Base-by-base conservation (phyloP, 2,329 filamentous ascomycete genomes). In the Paracoccidioides brasiliensis region DNA sequence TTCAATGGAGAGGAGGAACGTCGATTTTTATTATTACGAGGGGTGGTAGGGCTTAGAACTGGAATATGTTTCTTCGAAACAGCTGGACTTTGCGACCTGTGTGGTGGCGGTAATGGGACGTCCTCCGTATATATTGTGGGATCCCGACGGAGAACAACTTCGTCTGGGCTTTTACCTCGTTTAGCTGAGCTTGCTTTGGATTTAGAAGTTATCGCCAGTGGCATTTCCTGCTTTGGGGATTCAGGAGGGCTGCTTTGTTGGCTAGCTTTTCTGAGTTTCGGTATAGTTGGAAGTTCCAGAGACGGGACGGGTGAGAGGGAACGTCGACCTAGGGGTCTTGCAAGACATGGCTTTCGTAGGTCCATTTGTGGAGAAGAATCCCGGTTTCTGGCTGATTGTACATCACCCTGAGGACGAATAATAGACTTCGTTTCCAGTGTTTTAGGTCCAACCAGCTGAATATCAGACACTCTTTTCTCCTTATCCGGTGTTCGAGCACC, bases 1-100 rank as follows among this genome's bases (percentile, higher is more conserved):
- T 98, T 98, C 52, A 98, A 76, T 0, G 93, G 93, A 1, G 93
- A 98, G 0, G 93, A 97, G 1, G 83, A 86, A 15, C 90, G 82
- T 46, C 90, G 82, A 65, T 85, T 69, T 69, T 77, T 60, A 68
- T 68, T 61, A 63, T 69, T 64, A 67, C 72, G 67, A 59, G 73
- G 64, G 55, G 70, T 62, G 62, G 69, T 63, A 74, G 83, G 64
- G 65, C 75, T 66, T 68, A 83, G 61, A 67, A 76, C 56, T 57
- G 74, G 71, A 64, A 73, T 67, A 60, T 15, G 8, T 4, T 72
- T 72, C 4, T 68, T 65, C 50, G 59, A 60, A 9, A 58, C 53
- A 14, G 67, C 63, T 48, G 77, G 74, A 60, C 75, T 79, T n/a
- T 76, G 71, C n/a, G 76, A 74, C 54, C 76, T 72, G 66, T 79